Base-by-base conservation (phyloP, 2,329 filamentous ascomycete species). In the Fusarium sp. region DNA sequence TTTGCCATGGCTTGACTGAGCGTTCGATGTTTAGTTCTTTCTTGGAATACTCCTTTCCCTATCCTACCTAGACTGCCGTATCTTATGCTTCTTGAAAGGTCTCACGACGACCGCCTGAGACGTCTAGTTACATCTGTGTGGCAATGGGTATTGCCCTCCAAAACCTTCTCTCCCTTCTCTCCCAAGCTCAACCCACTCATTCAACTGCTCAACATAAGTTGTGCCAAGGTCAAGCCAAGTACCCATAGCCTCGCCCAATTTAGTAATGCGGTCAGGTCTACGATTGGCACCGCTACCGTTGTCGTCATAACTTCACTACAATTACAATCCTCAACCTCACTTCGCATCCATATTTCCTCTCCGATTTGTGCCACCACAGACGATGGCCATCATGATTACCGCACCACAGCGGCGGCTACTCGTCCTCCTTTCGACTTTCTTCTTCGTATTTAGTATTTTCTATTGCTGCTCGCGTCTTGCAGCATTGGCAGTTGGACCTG, bases 361-460 rank as follows among this genome's bases (percentile, higher is more conserved):
- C 37, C 54, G 46, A 60, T 60, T 64, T 59, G 64, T 61, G 48
- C 57, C 56, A 44, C 48, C 60, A 57, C 52, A 26, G 56, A 53
- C 37, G 46, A 74, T 73, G 67, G 68, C 60, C 46, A 69, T 74
- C 49, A 69, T 77, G 64, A 70, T 74, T 54, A 75, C 73, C 50
- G 68, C 73, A 63, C 55, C 73, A 40, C 76, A 78, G 48, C 76
- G 78, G 38, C 79, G 80, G 30, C 58, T 77, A 33, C 69, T 81
- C 67, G 64, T 80, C 69, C 48, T 80, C 50, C 73, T 75, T 42
- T 71, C 76, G 56, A 74, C 77, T 44, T 67, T 78, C 67, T 78
- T 83, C 75, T 75, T 81, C 69, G 30, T 81, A 50, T 66, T 75
- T 33, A 81, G 78, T 54, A 58, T 80, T 53, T 78, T 80, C 67